Conservation (phyloP, 495 filamentous ascomycete species). For the Neurospora sp. region DNA sequence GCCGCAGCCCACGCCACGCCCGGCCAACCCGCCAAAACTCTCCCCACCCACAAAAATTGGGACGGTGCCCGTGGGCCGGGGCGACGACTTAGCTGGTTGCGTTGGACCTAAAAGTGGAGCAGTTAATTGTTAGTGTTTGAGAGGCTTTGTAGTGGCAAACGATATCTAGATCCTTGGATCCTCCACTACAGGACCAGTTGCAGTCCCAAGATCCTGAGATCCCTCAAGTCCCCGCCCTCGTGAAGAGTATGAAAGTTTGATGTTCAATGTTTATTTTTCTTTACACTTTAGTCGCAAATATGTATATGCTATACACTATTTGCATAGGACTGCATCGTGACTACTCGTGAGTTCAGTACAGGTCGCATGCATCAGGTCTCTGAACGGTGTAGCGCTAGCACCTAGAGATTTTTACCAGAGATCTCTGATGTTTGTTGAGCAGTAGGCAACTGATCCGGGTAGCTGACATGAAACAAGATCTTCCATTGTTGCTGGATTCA, state of each 20-base stretch:
- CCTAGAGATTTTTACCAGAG: not conserved
- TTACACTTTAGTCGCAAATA: not conserved
- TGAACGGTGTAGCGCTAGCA: not conserved
- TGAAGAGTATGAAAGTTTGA: not conserved
- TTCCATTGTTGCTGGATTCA: not conserved
- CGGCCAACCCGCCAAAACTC: not conserved
- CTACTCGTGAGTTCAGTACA: not conserved
- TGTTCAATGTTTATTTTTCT: not conserved
- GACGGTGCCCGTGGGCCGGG: not conserved
- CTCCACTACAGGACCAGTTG: not conserved
- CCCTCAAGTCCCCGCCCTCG: not conserved
- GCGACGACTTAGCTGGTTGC: not conserved
- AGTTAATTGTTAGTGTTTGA: not conserved
- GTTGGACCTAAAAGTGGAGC: not conserved
- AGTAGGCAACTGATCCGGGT: not conserved
- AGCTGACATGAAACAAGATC: not conserved
- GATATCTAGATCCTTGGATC: not conserved
- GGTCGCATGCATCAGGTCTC: not conserved
- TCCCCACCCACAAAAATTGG: not conserved
- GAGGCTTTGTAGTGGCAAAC: not conserved
- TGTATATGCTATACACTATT: too few species aligned
- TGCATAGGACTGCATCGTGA: not conserved
- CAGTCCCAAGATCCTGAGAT: not conserved
- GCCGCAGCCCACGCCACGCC: not conserved
- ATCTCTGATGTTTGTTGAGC: not conserved